Evolutionary conservation across 495 filamentous ascomycete genomes (phyloP).

Genomic region (Annulohypoxylon stygium): DNA sequence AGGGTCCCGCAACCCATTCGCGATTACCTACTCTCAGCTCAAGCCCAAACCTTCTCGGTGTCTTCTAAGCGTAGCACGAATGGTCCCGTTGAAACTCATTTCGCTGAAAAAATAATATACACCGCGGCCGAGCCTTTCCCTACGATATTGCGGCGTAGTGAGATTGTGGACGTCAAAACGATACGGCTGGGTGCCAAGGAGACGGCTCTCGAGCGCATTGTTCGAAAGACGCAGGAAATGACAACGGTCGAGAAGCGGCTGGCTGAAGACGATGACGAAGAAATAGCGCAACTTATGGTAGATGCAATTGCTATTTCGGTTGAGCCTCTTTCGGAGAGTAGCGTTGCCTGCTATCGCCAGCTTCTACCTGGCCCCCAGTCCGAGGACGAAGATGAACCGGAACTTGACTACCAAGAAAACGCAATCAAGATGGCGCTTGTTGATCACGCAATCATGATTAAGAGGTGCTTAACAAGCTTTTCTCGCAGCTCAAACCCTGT

Average conservation of each 20-base stretch:
- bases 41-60: conserved; percentile 78
- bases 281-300: conserved; percentile 70
- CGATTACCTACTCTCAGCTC: conserved; percentile 83
- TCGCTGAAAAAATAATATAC: conserved; percentile 88
- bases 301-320: conserved; percentile 81
- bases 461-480: conserved; percentile 81
- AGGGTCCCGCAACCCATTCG: conserved; percentile 84
- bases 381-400: conserved; percentile 64
- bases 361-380: conserved; percentile 68
- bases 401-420: conserved; percentile 77
- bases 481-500: conserved; percentile 68
- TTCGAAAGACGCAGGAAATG: conserved; percentile 90
- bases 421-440: conserved; percentile 87
- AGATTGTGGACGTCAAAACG: conserved; percentile 77
- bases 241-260: conserved; percentile 77
- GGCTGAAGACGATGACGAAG: conserved; percentile 75
- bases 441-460: conserved; percentile 89
- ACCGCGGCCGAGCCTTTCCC: conserved; percentile 89
- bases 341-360: conserved; percentile 79
- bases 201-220: conserved; percentile 90
- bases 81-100: conserved; percentile 75
- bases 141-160: conserved; percentile 88
- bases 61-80: conserved; percentile 75
- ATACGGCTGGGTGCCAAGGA: conserved; percentile 79
- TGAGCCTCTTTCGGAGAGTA: conserved; percentile 73